Base-by-base conservation (phyloP, 2,329 filamentous ascomycete genomes). In the Fusarium hostae region DNA sequence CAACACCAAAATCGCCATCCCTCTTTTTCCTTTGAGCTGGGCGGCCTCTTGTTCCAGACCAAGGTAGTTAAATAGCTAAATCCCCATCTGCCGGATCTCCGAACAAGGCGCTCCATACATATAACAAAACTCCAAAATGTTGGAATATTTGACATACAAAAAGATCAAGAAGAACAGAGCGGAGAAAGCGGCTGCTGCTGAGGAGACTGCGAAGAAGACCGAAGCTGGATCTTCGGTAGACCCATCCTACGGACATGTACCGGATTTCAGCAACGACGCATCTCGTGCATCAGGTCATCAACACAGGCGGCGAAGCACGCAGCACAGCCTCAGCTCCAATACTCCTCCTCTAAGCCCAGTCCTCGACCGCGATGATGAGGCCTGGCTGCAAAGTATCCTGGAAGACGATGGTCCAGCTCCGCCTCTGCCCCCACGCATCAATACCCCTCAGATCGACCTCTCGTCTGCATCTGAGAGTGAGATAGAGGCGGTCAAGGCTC, bases 71-170 rank as follows among this genome's bases (percentile, higher is more conserved):
- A 62, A 75, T 63, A 67, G 61, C 55, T 55, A n/a, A 44, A 47
- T 40, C 35, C 32, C 59, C 66, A 32, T n/a, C 30, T 40, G 41
- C 28, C 24, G 26, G 18, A 41, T 22, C n/a, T n/a, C n/a, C 28
- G 30, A n/a, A 22, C 35, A 30, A 41, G 37, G 13, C 57, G 35
- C 41, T 50, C 48, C 51, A 52, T 52, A 32, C 39, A 50, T 35
- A 47, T 35, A 48, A 47, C 60, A 40, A 68, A 59, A 37, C 61
- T 35, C 59, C 34, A 70, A 50, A 52, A 91, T 91, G 90, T 77
- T 91, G 68, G 88, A 91, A 79, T 91, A 89, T 79, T 87, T 91
- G 72, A 81, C 84, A 39, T 87, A 86, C 82, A 90, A 88, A 78
- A 91, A 90, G 78, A 82, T 85, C 76, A 91, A 90, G 82, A 89